Base-by-base conservation (phyloP, 192 early-diverging fungal species). In the Endogone sp. region DNA sequence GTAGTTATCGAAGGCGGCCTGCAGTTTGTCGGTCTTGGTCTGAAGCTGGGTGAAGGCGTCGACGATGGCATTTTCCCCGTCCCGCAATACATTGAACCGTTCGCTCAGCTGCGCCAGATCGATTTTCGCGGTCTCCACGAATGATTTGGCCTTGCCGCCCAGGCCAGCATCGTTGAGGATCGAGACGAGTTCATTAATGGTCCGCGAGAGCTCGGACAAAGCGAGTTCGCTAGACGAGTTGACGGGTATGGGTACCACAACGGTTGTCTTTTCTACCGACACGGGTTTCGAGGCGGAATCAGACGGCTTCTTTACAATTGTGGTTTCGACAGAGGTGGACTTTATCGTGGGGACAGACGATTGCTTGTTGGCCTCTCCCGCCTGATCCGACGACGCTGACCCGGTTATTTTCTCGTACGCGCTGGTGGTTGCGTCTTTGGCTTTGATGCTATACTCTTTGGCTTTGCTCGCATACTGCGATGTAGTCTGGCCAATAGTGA, bases 1-100 rank as follows among this genome's bases (percentile, higher is more conserved):
- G 73, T 94, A 83, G 56, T 88, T 83, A 11, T 79, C 78, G 23
- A 93, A 74, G 10, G 88, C 82, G 9, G 79, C 76, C 66, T 88
- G 75, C n/a, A 90, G 73, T 3, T 72, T 64, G 25, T 77, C 74
- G 66, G 68, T 75, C 66, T 85, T 84, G 55, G 78, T 72, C 60
- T 59, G 65, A 62, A 82, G 74, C 1, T 76, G 60, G 4, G 71
- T 59, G 21, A 74, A 29, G 13, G 75, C 63, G 16, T 69, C 71
- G 22, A 72, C 26, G 25, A 70, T 58, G 30, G 62, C 70, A 11
- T 63, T 72, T 9, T 79, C 74, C 21, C 81, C 84, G 25, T 71
- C 73, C 59, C 84, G 77, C 68, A 87, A 65, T 22, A 71, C 71
- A 66, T 82, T 70, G 29, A 87, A 82, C 65, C 81, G 81, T 26